These are phyloP conservation scores for Gamarada debralockiae DNA, from an alignment of 495 filamentous ascomycete genomes.

Conservation along the genomic window DNA sequence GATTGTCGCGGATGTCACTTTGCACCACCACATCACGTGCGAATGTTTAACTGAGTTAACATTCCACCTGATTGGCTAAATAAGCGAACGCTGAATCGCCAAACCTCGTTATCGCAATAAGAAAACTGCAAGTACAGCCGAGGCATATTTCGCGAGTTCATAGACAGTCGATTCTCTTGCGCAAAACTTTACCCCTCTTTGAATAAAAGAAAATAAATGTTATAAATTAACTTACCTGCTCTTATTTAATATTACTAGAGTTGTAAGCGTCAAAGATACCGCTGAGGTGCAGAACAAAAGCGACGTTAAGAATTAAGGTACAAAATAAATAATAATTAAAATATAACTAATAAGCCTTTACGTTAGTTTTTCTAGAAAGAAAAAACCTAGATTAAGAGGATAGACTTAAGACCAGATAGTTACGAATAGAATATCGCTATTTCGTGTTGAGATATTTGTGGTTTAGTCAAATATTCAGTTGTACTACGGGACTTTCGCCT, in stretches of 20 bases:
- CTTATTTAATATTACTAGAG: neutral
- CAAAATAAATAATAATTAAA: conserved; percentile 10
- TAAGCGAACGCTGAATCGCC: no score
- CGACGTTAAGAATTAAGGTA: conserved; percentile 1
- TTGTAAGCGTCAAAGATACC: conserved; percentile 2
- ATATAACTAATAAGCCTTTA: conserved; percentile 1
- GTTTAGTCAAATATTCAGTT: no score
- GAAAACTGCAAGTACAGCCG: no score
- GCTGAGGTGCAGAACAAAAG: neutral
- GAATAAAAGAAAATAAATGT: conserved; percentile 2
- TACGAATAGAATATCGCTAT: conserved; percentile 2
- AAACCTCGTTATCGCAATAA: no score
- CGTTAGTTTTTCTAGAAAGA: neutral
- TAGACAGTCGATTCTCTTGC: neutral
- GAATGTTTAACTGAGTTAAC: no score
- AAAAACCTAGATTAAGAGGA: neutral
- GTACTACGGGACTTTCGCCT: no score
- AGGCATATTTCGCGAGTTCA: neutral
- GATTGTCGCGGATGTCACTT: no score
- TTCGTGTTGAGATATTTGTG: conserved; percentile 7
- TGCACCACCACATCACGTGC: no score
- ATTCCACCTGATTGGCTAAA: no score
- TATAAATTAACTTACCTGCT: neutral
- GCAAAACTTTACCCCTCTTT: neutral
- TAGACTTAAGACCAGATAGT: neutral